These are phyloP conservation scores for Salix koriyanagi DNA, from an alignment of 345 rosid species.

Conservation along the genomic window DNA sequence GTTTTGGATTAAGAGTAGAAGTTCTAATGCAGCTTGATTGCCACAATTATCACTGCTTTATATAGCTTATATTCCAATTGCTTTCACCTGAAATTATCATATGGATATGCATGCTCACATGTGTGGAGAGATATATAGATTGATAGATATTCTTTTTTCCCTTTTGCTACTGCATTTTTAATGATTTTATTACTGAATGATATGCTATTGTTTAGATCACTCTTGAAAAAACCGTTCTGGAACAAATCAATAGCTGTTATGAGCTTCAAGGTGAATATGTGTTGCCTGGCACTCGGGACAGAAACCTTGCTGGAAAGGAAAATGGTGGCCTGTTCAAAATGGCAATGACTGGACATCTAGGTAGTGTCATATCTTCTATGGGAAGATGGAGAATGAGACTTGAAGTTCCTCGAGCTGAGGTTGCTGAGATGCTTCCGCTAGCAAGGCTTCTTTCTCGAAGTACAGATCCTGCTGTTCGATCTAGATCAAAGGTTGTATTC, in stretches of 20 bases:
- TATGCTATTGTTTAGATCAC: conserved; percentile 52
- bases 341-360: conserved; percentile 90
- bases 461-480: conserved; percentile 93
- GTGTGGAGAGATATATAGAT: background rate
- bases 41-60: no score
- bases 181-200: conserved; percentile 16
- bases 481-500: conserved; percentile 79
- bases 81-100: no score
- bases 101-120: background rate
- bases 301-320: conserved; percentile 64
- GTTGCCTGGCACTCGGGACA: conserved; percentile 88
- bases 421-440: conserved; percentile 98
- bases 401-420: conserved; percentile 97
- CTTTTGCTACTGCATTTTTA: background rate
- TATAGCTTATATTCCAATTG: no score
- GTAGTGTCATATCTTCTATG: conserved; percentile 95
- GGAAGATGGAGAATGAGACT: conserved; percentile 99
- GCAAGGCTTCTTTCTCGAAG: conserved; percentile 97
- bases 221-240: conserved; percentile 85
- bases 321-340: conserved; percentile 73
- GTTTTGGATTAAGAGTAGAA: no score
- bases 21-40: no score
- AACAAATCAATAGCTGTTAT: conserved; percentile 82
- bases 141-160: background rate
- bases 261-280: conserved; percentile 99